Conservation (phyloP, 2,329 filamentous ascomycete species). For the Didymella exigua region DNA sequence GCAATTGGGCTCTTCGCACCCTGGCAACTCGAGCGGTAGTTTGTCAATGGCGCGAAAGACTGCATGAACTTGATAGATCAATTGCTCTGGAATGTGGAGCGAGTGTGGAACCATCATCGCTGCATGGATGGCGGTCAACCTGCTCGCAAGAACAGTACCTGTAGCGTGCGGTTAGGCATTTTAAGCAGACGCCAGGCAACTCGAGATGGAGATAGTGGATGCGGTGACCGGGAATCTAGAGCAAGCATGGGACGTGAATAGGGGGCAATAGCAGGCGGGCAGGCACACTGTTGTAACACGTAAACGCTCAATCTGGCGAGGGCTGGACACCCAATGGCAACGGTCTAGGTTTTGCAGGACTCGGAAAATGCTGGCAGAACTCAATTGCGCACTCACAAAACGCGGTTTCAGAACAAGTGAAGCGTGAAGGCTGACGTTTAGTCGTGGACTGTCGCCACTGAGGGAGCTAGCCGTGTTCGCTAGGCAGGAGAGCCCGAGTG, state of each 20-base stretch:
- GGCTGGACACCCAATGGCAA: constrained; percentile 30
- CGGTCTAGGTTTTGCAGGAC: constrained; percentile 16
- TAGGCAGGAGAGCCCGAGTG: constrained; percentile 20
- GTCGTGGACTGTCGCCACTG: constrained; percentile 14
- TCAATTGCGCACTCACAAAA: constrained; percentile 27
- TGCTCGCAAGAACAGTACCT: constrained; percentile 17
- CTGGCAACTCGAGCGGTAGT: constrained; percentile 21
- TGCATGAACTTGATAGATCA: constrained; percentile 18
- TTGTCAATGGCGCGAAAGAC: constrained; percentile 15
- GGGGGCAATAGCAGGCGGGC: constrained; percentile 17
- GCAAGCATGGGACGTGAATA: constrained; percentile 13
- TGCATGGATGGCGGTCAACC: constrained; percentile 34
- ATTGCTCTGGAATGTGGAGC: constrained; percentile 35
- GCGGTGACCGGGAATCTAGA: constrained; percentile 27
- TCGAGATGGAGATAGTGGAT: constrained; percentile 25
- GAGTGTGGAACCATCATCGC: constrained; percentile 29
- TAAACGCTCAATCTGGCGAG: constrained; percentile 13
- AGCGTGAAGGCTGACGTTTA: constrained; percentile 15
- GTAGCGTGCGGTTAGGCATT: constrained; percentile 17
- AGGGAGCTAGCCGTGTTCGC: constrained; percentile 15
- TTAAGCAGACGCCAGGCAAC: constrained; percentile 6
- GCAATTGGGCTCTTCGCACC: constrained; percentile 21
- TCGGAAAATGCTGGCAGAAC: constrained; percentile 13
- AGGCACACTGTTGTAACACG: constrained; percentile 26
- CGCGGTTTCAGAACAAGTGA: constrained; percentile 20